Evolutionary conservation across 2,329 filamentous ascomycete species (phyloP).

Genomic region (Pseudocercospora vitis): DNA sequence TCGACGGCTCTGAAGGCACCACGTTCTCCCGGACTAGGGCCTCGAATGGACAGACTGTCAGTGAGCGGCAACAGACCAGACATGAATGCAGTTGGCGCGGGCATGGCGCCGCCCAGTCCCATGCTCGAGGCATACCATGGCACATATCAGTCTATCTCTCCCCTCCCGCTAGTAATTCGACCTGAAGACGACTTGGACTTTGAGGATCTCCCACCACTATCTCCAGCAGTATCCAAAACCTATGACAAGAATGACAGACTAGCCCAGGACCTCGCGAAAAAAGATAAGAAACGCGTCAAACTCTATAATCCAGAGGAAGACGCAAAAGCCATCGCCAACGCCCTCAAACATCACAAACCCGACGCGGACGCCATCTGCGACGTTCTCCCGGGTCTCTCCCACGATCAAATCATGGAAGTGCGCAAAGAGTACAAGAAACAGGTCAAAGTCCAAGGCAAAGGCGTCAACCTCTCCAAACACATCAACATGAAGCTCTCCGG

Average conservation of each 20-base stretch:
- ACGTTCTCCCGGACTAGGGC: slow-evolving; percentile 38
- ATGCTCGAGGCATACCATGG: slow-evolving; percentile 89
- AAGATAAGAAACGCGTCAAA: slow-evolving; percentile 62
- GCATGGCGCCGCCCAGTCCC: slow-evolving; percentile 71
- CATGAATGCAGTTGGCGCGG: slow-evolving; percentile 39
- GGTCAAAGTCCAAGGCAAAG: slow-evolving; percentile 77
- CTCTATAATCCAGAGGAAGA: slow-evolving; percentile 84
- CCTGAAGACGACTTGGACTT: slow-evolving; percentile 57
- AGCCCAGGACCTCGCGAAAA: slow-evolving; percentile 27
- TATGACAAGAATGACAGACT: slow-evolving; percentile 18
- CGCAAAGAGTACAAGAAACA: slow-evolving; percentile 87
- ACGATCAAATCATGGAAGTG: slow-evolving; percentile 84
- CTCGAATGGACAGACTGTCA: slow-evolving; percentile 49
- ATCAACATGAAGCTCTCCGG: slow-evolving; percentile 77
- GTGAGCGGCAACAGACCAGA: slow-evolving; percentile 49
- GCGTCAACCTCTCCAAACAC: slow-evolving; percentile 83
- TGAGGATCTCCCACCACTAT: slow-evolving; percentile 48
- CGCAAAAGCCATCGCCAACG: slow-evolving; percentile 71
- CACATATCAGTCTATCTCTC: slow-evolving; percentile 90
- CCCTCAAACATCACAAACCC: slow-evolving; percentile 64
- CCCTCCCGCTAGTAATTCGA: slow-evolving; percentile 82
- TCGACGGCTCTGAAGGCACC: slow-evolving; percentile 31
- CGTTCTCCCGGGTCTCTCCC: slow-evolving; percentile 78
- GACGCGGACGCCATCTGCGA: slow-evolving; percentile 73
- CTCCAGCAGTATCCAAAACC: slow-evolving; percentile 30